Percentiles rank a stretch among this genome's conserved stretches.
Conservation (phyloP, 495 filamentous ascomycete genomes). For the Xylaria sp. region DNA sequence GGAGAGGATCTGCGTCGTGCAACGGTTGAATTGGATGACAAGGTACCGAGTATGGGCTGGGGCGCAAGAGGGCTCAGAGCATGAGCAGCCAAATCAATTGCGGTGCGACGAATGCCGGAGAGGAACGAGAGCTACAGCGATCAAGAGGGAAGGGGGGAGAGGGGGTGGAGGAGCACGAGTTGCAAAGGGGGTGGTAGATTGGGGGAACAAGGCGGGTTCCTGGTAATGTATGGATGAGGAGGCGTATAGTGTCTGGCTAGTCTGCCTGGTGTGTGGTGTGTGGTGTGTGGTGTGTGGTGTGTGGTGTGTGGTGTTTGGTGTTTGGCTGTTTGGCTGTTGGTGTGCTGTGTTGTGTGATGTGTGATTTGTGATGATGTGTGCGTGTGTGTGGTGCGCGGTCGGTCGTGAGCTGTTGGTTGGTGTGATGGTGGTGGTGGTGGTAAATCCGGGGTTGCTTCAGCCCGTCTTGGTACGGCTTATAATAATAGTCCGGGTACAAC, state of each 20-base stretch:
- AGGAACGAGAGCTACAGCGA: background rate
- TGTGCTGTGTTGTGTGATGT: background rate
- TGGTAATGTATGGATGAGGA: background rate
- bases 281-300: background rate
- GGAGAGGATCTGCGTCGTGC: background rate
- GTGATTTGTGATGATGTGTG: too few relatives aligned
- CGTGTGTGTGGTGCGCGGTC: background rate
- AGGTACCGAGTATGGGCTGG: background rate
- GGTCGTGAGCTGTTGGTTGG: background rate
- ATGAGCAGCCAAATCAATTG: background rate
- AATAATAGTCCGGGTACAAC: background rate
- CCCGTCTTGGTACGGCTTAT: slow-evolving; percentile 5
- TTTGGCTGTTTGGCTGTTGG: too few relatives aligned
- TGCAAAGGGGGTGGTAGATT: background rate
- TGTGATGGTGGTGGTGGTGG: background rate
- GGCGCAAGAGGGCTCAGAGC: background rate
- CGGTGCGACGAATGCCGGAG: background rate
- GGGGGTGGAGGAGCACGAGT: background rate
- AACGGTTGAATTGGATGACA: background rate
- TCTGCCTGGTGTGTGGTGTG: background rate
- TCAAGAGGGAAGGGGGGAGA: background rate
- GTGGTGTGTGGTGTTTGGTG: too few relatives aligned
- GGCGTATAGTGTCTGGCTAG: background rate
- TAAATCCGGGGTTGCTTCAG: slow-evolving; percentile 10
- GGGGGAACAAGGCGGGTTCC: background rate